Evolutionary conservation across 352 stramenopile genomes (phyloP).

Genomic region (Pythium insidiosum): DNA sequence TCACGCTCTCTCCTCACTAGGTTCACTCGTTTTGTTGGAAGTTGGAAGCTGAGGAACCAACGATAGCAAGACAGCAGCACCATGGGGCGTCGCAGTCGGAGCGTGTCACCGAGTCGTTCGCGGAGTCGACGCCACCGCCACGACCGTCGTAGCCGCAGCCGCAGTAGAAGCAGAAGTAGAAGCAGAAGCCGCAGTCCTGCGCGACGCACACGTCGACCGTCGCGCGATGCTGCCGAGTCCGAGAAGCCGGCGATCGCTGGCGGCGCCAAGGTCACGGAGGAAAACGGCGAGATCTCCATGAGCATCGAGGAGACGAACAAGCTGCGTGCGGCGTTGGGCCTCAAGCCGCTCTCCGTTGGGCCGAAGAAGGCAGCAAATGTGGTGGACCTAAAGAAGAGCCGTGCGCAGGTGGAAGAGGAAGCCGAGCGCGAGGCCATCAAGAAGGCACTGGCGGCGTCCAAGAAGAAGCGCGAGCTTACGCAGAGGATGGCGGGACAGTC

Average conservation of each 20-base stretch:
- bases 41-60: too few relatives aligned
- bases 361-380: slow-evolving; percentile 39
- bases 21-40: too few relatives aligned
- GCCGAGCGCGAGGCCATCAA: slow-evolving; percentile 35
- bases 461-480: slow-evolving; percentile 58
- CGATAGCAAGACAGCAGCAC: neutral
- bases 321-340: slow-evolving; percentile 49
- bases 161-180: slow-evolving; percentile 8
- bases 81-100: slow-evolving; percentile 11
- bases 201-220: slow-evolving; percentile 15
- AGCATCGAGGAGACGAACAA: slow-evolving; percentile 82
- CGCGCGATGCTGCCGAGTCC: slow-evolving; percentile 15
- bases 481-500: slow-evolving; percentile 65
- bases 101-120: slow-evolving; percentile 2
- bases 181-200: slow-evolving; percentile 9
- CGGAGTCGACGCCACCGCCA: neutral
- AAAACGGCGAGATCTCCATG: slow-evolving; percentile 76
- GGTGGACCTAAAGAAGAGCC: slow-evolving; percentile 63
- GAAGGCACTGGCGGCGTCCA: slow-evolving; percentile 53
- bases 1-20: too few relatives aligned
- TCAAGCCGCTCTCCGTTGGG: slow-evolving; percentile 62
- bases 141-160: neutral
- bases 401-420: slow-evolving; percentile 42
- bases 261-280: slow-evolving; percentile 27
- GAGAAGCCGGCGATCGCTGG: slow-evolving; percentile 3